Conservation (phyloP, 495 filamentous ascomycete species). For the Podospora didyma region DNA sequence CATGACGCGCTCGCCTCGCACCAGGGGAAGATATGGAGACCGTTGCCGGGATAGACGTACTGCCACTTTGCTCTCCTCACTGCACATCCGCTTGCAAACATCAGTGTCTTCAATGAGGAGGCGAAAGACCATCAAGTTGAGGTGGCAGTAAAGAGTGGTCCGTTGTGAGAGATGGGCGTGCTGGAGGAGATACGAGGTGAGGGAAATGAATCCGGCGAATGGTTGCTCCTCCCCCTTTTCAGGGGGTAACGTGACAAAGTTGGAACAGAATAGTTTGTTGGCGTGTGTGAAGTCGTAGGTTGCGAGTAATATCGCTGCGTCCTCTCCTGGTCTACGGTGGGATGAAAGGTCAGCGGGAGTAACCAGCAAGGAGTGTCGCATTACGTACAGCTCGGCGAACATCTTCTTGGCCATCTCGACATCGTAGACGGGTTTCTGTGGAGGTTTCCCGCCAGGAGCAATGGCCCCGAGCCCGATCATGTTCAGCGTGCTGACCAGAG, state of each 20-base stretch:
- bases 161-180: conserved; percentile 83
- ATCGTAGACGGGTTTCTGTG: conserved; percentile 52
- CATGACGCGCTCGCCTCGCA: conserved; percentile 64
- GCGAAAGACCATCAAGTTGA: conserved; percentile 78
- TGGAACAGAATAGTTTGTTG: conserved; percentile 93
- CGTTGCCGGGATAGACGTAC: conserved; percentile 88
- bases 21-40: conserved; percentile 78
- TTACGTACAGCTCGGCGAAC: conserved; percentile 58
- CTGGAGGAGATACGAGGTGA: conserved; percentile 88
- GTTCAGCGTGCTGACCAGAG: conserved; percentile 67
- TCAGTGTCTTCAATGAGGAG: conserved; percentile 83
- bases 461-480: conserved; percentile 83
- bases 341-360: conserved; percentile 21
- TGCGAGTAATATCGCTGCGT: conserved; percentile 74
- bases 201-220: conserved; percentile 76
- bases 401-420: conserved; percentile 73
- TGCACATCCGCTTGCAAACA: conserved; percentile 80
- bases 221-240: conserved; percentile 69
- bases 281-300: conserved; percentile 92
- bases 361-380: neutral
- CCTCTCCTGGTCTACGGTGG: conserved; percentile 62
- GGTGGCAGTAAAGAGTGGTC: conserved; percentile 72
- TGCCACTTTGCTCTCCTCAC: conserved; percentile 67
- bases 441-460: conserved; percentile 60
- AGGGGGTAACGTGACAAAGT: conserved; percentile 62